Evolutionary conservation across 148 eudicot species (phyloP), one percentile per base, ranked within the genome.

Genomic region (Chenopodium album): DNA sequence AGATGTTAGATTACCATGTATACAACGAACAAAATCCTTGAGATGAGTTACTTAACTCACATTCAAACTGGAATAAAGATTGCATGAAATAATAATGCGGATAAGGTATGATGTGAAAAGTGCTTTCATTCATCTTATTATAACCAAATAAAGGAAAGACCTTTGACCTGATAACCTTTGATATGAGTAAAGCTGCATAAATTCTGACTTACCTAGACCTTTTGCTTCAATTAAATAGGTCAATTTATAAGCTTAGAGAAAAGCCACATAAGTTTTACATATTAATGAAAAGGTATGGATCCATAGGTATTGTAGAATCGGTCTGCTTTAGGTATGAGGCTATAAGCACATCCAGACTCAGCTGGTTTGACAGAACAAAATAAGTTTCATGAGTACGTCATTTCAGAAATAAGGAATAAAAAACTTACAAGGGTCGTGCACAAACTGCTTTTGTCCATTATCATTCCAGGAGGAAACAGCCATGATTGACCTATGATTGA

Each of bases 401-500:
- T 71, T 28, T n/a, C 22, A 80, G 60, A 64, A n/a, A 63, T 9
- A 65, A 83, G 44, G 65, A 65, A 34, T 17, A 9, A 22, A 50
- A 72, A 74, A 89, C 95, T 96, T 92, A 96, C 99, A 87, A 82
- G 99, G 95, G 84, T 96, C 99, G 34, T 92, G 93, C 81, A 96
- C 99, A 85, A 92, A 96, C 83, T 96, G 99, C 91, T 85, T 94
- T 83, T 96, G 99, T 75, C 99, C 99, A 86, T 96, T 96, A 86
- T 96, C 99, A 88, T 96, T 96, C 99, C 99, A 96, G 48, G 99
- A 96, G 75, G 99, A 96, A 80, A 96, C 93, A 76, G 99, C 99
- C 95, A 96, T 91, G 75, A 96, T 92, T 75, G 99, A 94, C 86
- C 99, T 96, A 48, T 71, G 54, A 77, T 14, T 52, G 29, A 34